Percentiles rank a stretch among this genome's conserved stretches.
Evolutionary conservation across 805 yeast genomes (phyloP).

Genomic region (Tetrapisispora taiwanensis): DNA sequence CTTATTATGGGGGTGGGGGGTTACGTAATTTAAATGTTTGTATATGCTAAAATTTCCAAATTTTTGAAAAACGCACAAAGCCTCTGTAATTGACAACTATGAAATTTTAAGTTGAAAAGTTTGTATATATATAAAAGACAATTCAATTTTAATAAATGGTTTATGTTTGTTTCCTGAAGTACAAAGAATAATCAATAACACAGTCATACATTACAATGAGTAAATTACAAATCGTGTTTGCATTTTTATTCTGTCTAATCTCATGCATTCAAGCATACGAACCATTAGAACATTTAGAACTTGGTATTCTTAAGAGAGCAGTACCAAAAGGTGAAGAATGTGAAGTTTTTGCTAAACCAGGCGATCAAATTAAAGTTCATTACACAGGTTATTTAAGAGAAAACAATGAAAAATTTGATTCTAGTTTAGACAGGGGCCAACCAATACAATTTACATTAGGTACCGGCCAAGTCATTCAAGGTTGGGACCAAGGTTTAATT

Average conservation of each 20-base stretch:
- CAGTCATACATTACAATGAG: background rate
- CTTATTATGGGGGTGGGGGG: no score
- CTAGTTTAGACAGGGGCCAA: conserved; percentile 49
- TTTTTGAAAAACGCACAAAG: no score
- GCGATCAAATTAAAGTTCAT: conserved; percentile 67
- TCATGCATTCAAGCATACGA: background rate
- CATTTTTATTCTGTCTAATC: background rate
- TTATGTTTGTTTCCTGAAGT: no score
- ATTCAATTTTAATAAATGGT: no score
- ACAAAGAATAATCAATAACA: background rate
- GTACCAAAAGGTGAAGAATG: conserved; percentile 42
- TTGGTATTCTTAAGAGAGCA: conserved; percentile 38
- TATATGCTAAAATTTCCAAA: no score
- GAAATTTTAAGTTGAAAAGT: no score
- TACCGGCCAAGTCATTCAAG: conserved; percentile 66
- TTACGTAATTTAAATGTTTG: no score
- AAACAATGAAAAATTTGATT: conserved; percentile 67
- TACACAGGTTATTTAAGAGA: conserved; percentile 57
- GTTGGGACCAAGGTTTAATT: conserved; percentile 82
- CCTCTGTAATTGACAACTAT: no score
- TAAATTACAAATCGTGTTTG: background rate
- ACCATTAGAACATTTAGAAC: conserved; percentile 19
- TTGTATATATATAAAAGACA: no score
- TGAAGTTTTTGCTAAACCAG: conserved; percentile 43
- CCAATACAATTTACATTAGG: conserved; percentile 75